Evolutionary conservation across 257 asterid genomes (phyloP), one percentile per base, ranked within the genome.

Genomic region (Primulina eburnea): DNA sequence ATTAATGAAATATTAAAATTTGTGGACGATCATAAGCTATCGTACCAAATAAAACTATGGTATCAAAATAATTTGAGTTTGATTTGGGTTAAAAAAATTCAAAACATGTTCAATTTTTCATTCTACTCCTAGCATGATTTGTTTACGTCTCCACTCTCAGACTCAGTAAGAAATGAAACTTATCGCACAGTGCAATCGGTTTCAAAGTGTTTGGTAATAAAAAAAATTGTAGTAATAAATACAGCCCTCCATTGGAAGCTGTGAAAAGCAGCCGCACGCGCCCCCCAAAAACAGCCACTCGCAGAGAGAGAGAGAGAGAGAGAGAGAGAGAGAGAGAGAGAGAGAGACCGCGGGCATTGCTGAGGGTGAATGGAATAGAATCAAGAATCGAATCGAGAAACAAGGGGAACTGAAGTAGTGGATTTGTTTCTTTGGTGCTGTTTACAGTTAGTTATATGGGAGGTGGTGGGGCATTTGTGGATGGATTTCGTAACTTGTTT

Each of bases 391-490:
- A 61, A 62, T 72, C 85, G 87, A 70, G 71, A 47, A 67, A 57
- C 18, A 35, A 40, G 67, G 67, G 74, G 77, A 76, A 63, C 59
- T 43, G 64, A 62, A 62, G 66, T 50, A 43, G 64, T 2, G 26
- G 34, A 52, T 57, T 14, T 14, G 1, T 8, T 24, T 29, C 14
- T 33, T 65, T n/a, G n/a, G 58, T 67, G 65, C 37, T 14, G 61
- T 50, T 28, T 24, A 11, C 67, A 35, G 70, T 73, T 58, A 60
- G 79, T 75, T 85, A 77, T 86, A 92, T 90, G 97, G 97, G 98
- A 82, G 96, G 95, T 68, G 96, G 95, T 64, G 89, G 92, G 71
- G 75, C 95, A 78, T 90, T 93, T 70, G 95, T 93, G 92, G 96
- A 90, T 68, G 90, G 88, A 56, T 87, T 93, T 82, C 90, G 95